Evolutionary conservation across 2,329 filamentous ascomycete genomes (phyloP).

Genomic region (Penicillium sp.): DNA sequence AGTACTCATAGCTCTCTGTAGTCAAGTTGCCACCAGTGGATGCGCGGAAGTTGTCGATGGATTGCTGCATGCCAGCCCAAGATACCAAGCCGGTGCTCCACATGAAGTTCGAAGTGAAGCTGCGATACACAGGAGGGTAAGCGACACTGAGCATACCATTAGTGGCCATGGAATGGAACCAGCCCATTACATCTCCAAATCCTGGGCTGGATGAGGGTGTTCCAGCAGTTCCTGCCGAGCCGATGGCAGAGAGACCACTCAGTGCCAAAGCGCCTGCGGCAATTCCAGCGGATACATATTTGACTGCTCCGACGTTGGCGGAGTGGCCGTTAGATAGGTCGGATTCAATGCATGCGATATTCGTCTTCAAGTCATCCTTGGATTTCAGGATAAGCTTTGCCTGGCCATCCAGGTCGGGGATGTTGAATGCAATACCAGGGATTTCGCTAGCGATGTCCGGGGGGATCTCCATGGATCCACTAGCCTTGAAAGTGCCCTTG

Average conservation of each 20-base stretch:
- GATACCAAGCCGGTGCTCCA: conserved; percentile 84
- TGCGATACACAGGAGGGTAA: conserved; percentile 83
- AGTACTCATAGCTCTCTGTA: conserved; percentile 69
- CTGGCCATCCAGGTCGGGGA: conserved; percentile 85
- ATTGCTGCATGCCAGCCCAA: conserved; percentile 74
- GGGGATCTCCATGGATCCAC: conserved; percentile 70
- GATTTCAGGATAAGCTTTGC: conserved; percentile 74
- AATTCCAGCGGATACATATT: conserved; percentile 79
- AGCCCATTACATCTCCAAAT: conserved; percentile 80
- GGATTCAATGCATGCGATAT: conserved; percentile 80
- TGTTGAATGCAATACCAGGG: conserved; percentile 80
- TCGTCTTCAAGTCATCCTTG: conserved; percentile 53
- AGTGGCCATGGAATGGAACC: conserved; percentile 91
- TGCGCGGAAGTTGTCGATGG: conserved; percentile 80
- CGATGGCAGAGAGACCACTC: conserved; percentile 68
- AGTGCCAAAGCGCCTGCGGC: conserved; percentile 78
- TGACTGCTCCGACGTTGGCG: conserved; percentile 69
- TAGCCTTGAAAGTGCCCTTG: conserved; percentile 68
- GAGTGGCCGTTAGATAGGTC: conserved; percentile 85
- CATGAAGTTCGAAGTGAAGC: conserved; percentile 88
- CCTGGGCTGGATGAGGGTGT: conserved; percentile 71
- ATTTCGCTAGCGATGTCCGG: conserved; percentile 70
- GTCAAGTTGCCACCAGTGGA: conserved; percentile 85
- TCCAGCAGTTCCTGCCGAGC: conserved; percentile 60
- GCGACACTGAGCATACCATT: conserved; percentile 94